These are phyloP conservation scores for Asterophora parasitica DNA, from an alignment of 768 basidiomycete species.

Conservation along the genomic window DNA sequence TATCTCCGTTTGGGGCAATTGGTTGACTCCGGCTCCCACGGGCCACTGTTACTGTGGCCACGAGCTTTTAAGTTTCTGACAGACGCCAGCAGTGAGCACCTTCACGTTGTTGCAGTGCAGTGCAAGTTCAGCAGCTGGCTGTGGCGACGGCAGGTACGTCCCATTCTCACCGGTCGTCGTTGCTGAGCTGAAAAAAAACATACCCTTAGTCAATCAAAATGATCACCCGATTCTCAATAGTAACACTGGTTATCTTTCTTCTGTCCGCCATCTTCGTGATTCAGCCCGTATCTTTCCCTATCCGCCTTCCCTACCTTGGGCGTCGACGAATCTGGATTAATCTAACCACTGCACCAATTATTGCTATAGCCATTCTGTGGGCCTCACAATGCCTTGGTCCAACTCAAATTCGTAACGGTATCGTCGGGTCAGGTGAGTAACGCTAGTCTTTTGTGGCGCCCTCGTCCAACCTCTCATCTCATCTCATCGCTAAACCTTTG, in stretches of 20 bases:
- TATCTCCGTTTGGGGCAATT: too few relatives aligned
- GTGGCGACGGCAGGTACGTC: too few relatives aligned
- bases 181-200: too few relatives aligned
- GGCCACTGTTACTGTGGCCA: too few relatives aligned
- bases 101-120: too few relatives aligned
- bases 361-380: conserved; percentile 46
- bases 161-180: too few relatives aligned
- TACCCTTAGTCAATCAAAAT: conserved; percentile 16
- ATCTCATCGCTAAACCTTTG: neutral
- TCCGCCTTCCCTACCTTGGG: conserved; percentile 23
- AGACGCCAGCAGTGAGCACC: too few relatives aligned
- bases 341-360: conserved; percentile 44
- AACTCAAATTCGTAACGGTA: conserved; percentile 63
- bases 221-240: conserved; percentile 39
- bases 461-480: neutral
- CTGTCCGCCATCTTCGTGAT: conserved; percentile 46
- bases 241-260: conserved; percentile 43
- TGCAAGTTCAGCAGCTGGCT: too few relatives aligned
- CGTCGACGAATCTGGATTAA: conserved; percentile 19
- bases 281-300: conserved; percentile 30
- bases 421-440: conserved; percentile 44
- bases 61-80: too few relatives aligned
- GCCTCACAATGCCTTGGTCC: conserved; percentile 42
- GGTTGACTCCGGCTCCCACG: too few relatives aligned
- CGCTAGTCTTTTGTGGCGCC: conserved; percentile 9